Base-by-base conservation (phyloP, 164 flowering plant species). In the Houttuynia cordata region DNA sequence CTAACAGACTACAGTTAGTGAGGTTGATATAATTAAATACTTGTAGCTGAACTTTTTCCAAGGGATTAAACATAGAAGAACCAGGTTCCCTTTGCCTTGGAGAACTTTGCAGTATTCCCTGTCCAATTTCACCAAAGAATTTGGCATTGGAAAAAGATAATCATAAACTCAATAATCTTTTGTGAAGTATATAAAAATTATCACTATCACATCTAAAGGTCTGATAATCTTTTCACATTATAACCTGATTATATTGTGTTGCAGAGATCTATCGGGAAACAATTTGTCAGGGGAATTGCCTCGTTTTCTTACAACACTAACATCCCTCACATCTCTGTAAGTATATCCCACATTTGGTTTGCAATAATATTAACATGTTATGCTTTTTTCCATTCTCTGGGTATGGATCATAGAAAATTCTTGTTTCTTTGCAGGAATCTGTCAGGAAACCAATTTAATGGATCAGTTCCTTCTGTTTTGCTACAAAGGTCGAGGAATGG, bases 211-310 rank as follows among this genome's bases (percentile, higher is more conserved):
- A 56, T 30, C 10, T 10, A 5, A 56, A 30, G 30, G 25, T 5
- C 9, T 20, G 24, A n/a, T 8, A 0, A 15, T 10, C 0, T 10
- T 14, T 24, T 24, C 17, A 13, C 10, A 24, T 21, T 56, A 52
- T 52, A n/a, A n/a, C 9, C 24, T 52, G 17, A n/a, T 18, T 1
- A 52, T 17, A 1, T n/a, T 57, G 18, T 57, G 20, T 57, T 57
- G 20, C 59, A 57, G 59, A 37, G 59, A 57, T 57, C 34, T 57
- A 15, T 57, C 59, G 4, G 34, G 45, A 18, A 57, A 57, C 23
- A 57, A 57, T 37, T 57, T 57, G 45, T 24, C 59, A 20, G 59
- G 59, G 45, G 45, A 19, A 57, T 8, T 57, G 13, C 59, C 59
- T 57, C 39, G 34, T 19, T 30, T 57, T 37, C 45, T 57, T 3